These are phyloP conservation scores for Metarhizium rileyi DNA, from an alignment of 2,329 filamentous ascomycete species.

Conservation along the genomic window DNA sequence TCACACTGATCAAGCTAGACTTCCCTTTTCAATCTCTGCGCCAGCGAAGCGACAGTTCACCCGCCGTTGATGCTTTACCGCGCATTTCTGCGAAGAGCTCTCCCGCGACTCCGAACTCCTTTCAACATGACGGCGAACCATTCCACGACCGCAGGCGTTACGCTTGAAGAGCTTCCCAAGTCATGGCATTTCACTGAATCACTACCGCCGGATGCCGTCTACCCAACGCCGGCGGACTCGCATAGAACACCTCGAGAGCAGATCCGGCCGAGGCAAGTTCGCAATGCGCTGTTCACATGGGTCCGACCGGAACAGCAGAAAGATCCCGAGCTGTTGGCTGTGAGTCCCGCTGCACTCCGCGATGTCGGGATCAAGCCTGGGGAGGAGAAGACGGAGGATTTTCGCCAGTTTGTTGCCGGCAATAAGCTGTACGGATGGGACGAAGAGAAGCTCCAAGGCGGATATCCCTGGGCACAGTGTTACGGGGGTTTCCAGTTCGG, in stretches of 20 bases:
- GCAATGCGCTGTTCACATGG: slow-evolving; percentile 78
- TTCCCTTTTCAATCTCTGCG: no score
- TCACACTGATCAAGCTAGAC: no score
- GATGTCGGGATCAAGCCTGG: slow-evolving; percentile 67
- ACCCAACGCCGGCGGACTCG: slow-evolving; percentile 71
- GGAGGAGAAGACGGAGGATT: slow-evolving; percentile 63
- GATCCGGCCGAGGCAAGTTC: slow-evolving; percentile 74
- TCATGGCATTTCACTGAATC: slow-evolving; percentile 55
- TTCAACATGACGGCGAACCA: slow-evolving; percentile 23
- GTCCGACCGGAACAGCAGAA: slow-evolving; percentile 69
- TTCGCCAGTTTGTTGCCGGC: slow-evolving; percentile 68
- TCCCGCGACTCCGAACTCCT: slow-evolving; percentile 16
- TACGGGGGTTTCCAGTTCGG: slow-evolving; percentile 81
- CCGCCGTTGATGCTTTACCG: slow-evolving; percentile 25
- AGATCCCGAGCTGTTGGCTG: slow-evolving; percentile 68
- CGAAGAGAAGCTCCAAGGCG: slow-evolving; percentile 51
- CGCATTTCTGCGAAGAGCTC: slow-evolving; percentile 20
- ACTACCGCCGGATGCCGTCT: slow-evolving; percentile 67
- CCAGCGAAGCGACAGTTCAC: neutral
- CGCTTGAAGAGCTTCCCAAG: slow-evolving; percentile 49
- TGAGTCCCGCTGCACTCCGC: slow-evolving; percentile 67
- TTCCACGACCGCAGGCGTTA: slow-evolving; percentile 22
- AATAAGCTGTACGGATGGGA: slow-evolving; percentile 77
- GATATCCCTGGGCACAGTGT: slow-evolving; percentile 97
- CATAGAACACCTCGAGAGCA: slow-evolving; percentile 69